Base-by-base conservation (phyloP, 306 rosid species). In the Adenanthera pavonina region DNA sequence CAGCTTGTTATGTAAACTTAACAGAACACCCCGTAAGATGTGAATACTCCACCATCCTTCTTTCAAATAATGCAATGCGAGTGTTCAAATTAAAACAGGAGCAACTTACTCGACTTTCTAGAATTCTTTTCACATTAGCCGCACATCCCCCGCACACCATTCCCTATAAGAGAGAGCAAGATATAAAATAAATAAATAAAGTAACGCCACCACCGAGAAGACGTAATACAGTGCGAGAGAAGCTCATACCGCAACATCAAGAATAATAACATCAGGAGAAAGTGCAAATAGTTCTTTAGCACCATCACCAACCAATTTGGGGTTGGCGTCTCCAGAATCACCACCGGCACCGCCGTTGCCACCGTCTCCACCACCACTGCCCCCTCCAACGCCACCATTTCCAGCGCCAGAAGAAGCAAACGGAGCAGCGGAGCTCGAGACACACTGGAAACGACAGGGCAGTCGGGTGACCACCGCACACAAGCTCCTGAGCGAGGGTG, bases 121-220 rank as follows among this genome's bases (percentile, higher is more conserved):
- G 87, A 71, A 94, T 92, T 86, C 94, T 91, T 86, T 94, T 90
- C 82, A 94, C 98, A 82, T 86, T 92, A 4, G 97, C 94, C 0
- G 97, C 94, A 84, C 98, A 94, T 33, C 98, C 98, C 16, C 92
- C 96, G 30, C 98, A 94, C 8, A 83, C 83, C 94, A 91, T 91
- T 74, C 92, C 94, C 92, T 89, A 52, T 68, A 82, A 79, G 5
- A 48, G 14, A 62, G 17, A 75, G 40, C 77, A 67, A 47, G 60
- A 52, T 35, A 35, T 54, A n/a, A 30, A 54, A 6, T 46, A 40
- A 4, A 84, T 34, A 78, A 44, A 1, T 15, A 48, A 5, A 30
- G 65, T 8, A 60, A 49, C 14, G 1, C 69, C 36, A 43, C 73
- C 8, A 8, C 16, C 8, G 73, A 43, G 70, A 46, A 61, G 74